Conservation (phyloP, 2,329 filamentous ascomycete genomes). For the Aspergillus ochraceoroseus region DNA sequence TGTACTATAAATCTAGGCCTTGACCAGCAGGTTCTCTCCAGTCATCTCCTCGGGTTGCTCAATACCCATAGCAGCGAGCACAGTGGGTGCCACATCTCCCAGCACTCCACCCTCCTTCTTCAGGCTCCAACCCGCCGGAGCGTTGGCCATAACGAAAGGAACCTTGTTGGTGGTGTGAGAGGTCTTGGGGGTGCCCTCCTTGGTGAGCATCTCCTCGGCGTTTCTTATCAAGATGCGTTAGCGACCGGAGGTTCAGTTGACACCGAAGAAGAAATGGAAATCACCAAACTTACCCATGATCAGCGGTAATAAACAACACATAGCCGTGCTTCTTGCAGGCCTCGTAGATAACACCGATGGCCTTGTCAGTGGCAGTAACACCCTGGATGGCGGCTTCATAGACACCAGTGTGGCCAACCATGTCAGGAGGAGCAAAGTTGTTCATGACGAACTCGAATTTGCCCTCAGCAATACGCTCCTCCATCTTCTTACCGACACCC, state of each 20-base stretch:
- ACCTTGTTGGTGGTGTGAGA: slow-evolving; percentile 98
- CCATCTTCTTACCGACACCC: slow-evolving; percentile 81
- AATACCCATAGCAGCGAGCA: slow-evolving; percentile 86
- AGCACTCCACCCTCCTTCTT: slow-evolving; percentile 83
- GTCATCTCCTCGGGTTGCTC: slow-evolving; percentile 90
- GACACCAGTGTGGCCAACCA: slow-evolving; percentile 98
- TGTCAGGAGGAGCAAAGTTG: slow-evolving; percentile 98
- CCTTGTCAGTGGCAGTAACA: slow-evolving; percentile 81
- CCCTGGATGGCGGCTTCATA: slow-evolving; percentile 90
- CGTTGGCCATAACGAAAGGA: slow-evolving; percentile 96
- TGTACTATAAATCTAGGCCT: slow-evolving; percentile 44
- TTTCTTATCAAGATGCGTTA: slow-evolving; percentile 52
- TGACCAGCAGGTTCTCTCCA: slow-evolving; percentile 75
- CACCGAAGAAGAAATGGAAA: neutral
- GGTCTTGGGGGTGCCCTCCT: slow-evolving; percentile 94
- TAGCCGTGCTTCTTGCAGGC: slow-evolving; percentile 91
- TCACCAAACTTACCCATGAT: slow-evolving; percentile 65
- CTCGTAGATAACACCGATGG: slow-evolving; percentile 87
- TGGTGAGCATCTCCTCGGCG: slow-evolving; percentile 97
- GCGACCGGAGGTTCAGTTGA: slow-evolving; percentile 7
- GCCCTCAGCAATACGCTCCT: slow-evolving; percentile 76
- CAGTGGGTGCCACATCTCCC: slow-evolving; percentile 92
- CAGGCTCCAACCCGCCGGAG: slow-evolving; percentile 80
- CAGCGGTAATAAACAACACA: slow-evolving; percentile 88
- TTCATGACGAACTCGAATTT: slow-evolving; percentile 98